Percentiles rank a stretch among this genome's conserved stretches.
These are phyloP conservation scores for Kluyveromyces marxianus DNA, from an alignment of 1,139 yeast species.

Conservation along the genomic window DNA sequence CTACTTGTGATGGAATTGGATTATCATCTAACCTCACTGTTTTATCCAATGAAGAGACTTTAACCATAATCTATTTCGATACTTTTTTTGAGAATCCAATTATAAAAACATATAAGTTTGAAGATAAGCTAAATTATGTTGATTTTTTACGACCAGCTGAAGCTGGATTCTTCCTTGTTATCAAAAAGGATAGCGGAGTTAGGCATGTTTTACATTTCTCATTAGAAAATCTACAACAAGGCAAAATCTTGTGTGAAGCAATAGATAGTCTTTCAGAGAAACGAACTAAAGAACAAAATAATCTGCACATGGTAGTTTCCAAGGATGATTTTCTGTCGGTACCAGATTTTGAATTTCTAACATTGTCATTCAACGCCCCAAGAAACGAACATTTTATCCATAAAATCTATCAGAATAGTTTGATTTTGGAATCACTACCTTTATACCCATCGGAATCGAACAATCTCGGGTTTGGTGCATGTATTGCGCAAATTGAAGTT, in stretches of 20 bases:
- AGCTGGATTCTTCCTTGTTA: not conserved
- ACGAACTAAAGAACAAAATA: too few relatives aligned
- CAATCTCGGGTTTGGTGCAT: constrained; percentile 20
- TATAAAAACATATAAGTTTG: not conserved
- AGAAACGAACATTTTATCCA: constrained; percentile 14
- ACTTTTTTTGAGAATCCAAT: not conserved
- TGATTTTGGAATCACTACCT: constrained; percentile 14
- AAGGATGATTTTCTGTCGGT: constrained; percentile 16
- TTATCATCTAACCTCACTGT: not conserved
- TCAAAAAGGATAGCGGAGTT: not conserved
- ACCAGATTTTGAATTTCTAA: constrained; percentile 17
- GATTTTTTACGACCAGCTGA: not conserved
- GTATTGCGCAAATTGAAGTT: constrained; percentile 22
- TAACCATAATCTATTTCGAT: not conserved
- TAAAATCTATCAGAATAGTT: constrained; percentile 18
- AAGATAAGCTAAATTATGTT: not conserved
- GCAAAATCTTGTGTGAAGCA: not conserved
- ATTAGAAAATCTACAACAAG: not conserved
- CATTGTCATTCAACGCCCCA: constrained; percentile 16
- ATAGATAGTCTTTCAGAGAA: not conserved
- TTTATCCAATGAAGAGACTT: not conserved
- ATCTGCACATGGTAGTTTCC: not conserved
- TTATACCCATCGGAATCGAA: constrained; percentile 14
- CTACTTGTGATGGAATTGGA: not conserved
- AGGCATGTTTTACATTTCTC: not conserved